Conservation (phyloP, 2,329 filamentous ascomycete species). For the Leptographium procerum region DNA sequence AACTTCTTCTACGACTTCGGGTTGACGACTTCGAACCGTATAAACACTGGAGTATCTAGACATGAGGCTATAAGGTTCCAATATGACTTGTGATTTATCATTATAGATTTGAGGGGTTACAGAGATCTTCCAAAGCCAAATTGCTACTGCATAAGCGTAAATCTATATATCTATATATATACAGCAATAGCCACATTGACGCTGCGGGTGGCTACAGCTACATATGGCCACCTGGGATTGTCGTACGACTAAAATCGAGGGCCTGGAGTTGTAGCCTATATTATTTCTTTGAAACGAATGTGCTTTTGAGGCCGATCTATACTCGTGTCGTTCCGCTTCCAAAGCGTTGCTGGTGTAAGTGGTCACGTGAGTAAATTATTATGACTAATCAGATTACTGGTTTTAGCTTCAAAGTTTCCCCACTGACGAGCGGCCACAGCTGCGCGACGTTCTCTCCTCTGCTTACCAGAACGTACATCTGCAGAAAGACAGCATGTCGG, state of each 20-base stretch:
- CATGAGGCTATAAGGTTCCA: neutral
- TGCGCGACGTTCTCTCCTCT: neutral
- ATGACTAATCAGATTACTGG: neutral
- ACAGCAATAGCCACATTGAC: neutral
- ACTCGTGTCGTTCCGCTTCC: neutral
- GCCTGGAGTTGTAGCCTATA: neutral
- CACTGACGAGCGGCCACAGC: neutral
- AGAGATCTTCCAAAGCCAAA: neutral
- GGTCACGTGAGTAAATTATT: neutral
- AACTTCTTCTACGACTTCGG: too few relatives aligned
- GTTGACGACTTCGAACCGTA: too few relatives aligned
- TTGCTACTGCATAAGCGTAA: neutral
- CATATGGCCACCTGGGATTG: neutral
- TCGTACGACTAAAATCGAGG: neutral
- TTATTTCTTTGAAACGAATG: neutral
- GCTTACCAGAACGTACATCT: constrained; percentile 1
- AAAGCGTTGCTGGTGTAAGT: neutral
- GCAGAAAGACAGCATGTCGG: constrained; percentile 34
- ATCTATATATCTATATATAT: neutral
- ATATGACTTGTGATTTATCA: neutral
- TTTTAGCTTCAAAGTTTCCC: neutral
- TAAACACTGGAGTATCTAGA: neutral
- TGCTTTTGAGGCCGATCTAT: neutral
- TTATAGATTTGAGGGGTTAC: neutral
- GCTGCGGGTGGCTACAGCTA: neutral